Evolutionary conservation across 768 basidiomycete species (phyloP), one percentile per base, ranked within the genome.

Genomic region (Russula vinacea): DNA sequence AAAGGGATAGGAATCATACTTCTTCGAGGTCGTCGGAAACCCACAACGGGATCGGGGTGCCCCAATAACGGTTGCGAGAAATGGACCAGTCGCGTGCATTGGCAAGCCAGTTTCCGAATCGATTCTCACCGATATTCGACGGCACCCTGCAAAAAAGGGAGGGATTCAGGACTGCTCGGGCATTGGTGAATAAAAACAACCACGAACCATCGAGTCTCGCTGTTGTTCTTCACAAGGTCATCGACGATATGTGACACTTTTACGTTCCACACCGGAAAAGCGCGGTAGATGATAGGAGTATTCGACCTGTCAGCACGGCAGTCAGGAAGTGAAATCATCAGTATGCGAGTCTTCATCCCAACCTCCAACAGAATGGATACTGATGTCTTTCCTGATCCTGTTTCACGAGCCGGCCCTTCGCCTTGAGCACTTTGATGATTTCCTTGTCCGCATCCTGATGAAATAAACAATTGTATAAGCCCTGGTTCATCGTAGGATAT

Each of bases 71-170:
- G 79, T 98, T 98, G 66, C 97, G 84, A n/a, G 95, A 97, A 67
- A 99, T 82, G 73, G 98, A 98, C 97, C 97, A 99, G 73, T 99
- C 97, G 24, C 95, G 84, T n/a, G 97, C 97, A 74, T 96, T 98
- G 54, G 90, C 88, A 56, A 99, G 81, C 97, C 97, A 99, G 74
- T 93, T 95, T 24, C 94, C 94, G 73, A 99, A 99, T 39, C 96
- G 83, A 68, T 88, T 85, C 64, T 98, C 95, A 7, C 94, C 92
- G 52, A 98, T 88, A 65, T 77, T 81, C 71, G 92, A 88, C 11
- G 97, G 97, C 2, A 99, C 97, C 92, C 91, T 93, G 55, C 13
- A 22, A 50, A 44, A 24, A 26, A 5, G 13, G 53, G 5, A 16
- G n/a, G 32, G 37, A 53, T 42, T 50, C 14, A 56, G 3, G 47